phyloP scores from a whole-genome alignment of 257 asterid genomes.

The Nicotiana undulata region DNA sequence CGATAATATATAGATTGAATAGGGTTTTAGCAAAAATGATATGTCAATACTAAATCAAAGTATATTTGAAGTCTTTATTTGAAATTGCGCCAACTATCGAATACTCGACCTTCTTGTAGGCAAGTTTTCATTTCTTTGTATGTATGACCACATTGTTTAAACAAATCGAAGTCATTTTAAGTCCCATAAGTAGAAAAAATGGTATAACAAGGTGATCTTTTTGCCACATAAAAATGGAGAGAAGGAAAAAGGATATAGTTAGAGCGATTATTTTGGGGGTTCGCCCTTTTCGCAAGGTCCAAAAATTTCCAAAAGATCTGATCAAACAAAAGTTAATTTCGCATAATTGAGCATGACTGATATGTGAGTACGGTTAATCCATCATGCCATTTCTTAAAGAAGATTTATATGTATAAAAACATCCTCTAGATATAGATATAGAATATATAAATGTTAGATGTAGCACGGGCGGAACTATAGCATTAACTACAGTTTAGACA shows the following conservation, averaged over 20 bases:
- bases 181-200: not conserved
- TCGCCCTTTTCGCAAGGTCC: no score
- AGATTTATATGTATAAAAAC: no score
- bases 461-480: no score
- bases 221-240: not conserved
- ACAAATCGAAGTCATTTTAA: not conserved
- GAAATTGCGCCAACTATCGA: not conserved
- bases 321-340: no score
- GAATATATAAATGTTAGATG: no score
- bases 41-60: not conserved
- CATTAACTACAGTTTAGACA: no score
- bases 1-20: not conserved
- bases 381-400: no score
- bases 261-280: not conserved
- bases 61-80: not conserved
- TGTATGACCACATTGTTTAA: not conserved
- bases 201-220: not conserved
- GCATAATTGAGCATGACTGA: no score
- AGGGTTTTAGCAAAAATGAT: not conserved
- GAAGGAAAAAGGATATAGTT: not conserved
- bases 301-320: no score
- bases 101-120: not conserved
- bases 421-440: no score
- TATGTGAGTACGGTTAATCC: no score
- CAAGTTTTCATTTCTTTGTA: not conserved